Conservation (phyloP, 2,329 filamentous ascomycete genomes). For the Calcarisporium arbuscula region DNA sequence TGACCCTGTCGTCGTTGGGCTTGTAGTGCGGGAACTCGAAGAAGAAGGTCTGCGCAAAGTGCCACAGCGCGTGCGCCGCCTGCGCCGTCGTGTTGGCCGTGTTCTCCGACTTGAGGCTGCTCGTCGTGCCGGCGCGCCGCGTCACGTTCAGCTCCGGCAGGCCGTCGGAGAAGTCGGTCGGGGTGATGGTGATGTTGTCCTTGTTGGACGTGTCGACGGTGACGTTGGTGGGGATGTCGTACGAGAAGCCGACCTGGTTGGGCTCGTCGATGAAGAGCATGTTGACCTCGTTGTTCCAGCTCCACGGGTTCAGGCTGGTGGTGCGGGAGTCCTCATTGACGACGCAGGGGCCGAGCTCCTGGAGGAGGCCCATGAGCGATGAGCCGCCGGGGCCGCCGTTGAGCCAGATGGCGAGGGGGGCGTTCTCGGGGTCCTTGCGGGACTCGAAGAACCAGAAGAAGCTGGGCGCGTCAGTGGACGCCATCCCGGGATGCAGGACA, state of each 20-base stretch:
- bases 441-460: constrained; percentile 48
- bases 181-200: constrained; percentile 38
- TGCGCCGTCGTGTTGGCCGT: constrained; percentile 45
- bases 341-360: constrained; percentile 49
- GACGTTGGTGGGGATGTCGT: constrained; percentile 58
- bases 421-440: constrained; percentile 30
- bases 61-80: constrained; percentile 54
- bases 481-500: not conserved
- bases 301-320: constrained; percentile 52
- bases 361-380: constrained; percentile 58
- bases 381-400: constrained; percentile 59
- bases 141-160: constrained; percentile 31
- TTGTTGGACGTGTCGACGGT: constrained; percentile 44
- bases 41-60: constrained; percentile 59
- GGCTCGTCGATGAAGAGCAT: constrained; percentile 55
- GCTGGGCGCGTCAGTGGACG: constrained; percentile 9
- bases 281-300: constrained; percentile 52
- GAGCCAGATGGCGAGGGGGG: constrained; percentile 54
- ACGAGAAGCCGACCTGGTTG: constrained; percentile 62
- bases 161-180: constrained; percentile 29
- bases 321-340: constrained; percentile 41
- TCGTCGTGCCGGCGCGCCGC: constrained; percentile 24
- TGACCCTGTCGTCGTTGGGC: constrained; percentile 47
- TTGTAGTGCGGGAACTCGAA: constrained; percentile 52
- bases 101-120: constrained; percentile 21